Evolutionary conservation across 768 basidiomycete species (phyloP), one percentile per base, ranked within the genome.

Genomic region (Lentinula boryana): DNA sequence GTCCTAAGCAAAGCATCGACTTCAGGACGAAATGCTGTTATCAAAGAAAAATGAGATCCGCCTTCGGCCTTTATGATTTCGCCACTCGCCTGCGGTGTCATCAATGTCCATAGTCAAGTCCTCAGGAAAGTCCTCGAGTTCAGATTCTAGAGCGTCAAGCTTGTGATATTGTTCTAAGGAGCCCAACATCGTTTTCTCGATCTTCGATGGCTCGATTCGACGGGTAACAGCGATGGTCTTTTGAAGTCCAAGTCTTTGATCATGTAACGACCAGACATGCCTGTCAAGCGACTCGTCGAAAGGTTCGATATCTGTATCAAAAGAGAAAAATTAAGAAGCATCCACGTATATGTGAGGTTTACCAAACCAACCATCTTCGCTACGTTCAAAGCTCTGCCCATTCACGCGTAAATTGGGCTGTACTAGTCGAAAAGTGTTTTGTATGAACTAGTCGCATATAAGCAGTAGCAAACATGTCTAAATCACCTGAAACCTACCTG

Each of bases 341-440:
- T 23, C 1, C 6, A 33, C 4, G 13, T 21, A 38, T 12, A 36
- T 7, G 21, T 33, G 8, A 31, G 13, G 9, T 15, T 53, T 33
- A 2, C 7, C 32, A 38, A 48, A 3, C 31, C 18, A n/a, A 58
- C 57, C 46, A n/a, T 46, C 44, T 50, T 58, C 46, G 32, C 31
- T n/a, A n/a, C 33, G 32, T 32, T 58, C 57, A 21, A 58, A 58
- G 16, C 33, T 49, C 23, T 58, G 57, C 3, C 57, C 57, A 36
- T 58, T 58, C n/a, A 58, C 57, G 48, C 57, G 57, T 32, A 58
- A 15, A 27, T 58, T 58, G 9, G 57, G 57, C 21, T 58, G 57
- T 7, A n/a, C 57, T 6, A 46, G 32, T 33, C 33, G 44, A 40
- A 58, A 58, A 13, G 57, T 58, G 16, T 58, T 43, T 44, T 58